Percentiles rank a stretch among this genome's conserved stretches.
phyloP scores from a whole-genome alignment of 2,329 filamentous ascomycete genomes.

The Endoconidiophora polonica region DNA sequence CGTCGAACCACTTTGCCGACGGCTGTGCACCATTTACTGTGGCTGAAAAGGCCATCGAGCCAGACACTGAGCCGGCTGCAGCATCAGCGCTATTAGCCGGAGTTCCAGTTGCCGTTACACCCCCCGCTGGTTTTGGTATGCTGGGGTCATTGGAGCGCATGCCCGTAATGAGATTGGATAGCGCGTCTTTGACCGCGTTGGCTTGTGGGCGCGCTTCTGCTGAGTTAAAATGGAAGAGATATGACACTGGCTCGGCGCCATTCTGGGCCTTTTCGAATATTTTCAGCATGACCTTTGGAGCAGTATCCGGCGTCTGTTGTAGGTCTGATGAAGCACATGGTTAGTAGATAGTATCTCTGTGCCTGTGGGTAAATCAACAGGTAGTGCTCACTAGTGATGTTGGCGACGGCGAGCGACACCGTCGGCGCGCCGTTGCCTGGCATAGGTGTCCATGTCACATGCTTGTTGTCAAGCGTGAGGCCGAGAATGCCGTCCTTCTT shows the following conservation, averaged over 20 bases:
- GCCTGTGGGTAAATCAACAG: background rate
- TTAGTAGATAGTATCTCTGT: background rate
- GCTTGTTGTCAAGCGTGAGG: constrained; percentile 54
- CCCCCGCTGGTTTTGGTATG: constrained; percentile 29
- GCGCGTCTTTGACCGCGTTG: constrained; percentile 63
- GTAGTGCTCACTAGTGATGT: constrained; percentile 57
- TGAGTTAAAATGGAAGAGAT: constrained; percentile 83
- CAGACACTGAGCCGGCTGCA: constrained; percentile 27
- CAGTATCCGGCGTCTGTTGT: constrained; percentile 82
- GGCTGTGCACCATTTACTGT: constrained; percentile 41
- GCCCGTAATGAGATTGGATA: constrained; percentile 62
- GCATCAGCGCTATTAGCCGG: constrained; percentile 14
- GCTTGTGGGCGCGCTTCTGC: constrained; percentile 65
- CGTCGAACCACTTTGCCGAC: constrained; percentile 59
- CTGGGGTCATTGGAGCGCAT: constrained; percentile 39
- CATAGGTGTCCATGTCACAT: constrained; percentile 66
- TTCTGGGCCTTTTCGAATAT: constrained; percentile 58
- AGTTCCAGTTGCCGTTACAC: constrained; percentile 16
- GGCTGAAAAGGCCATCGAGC: constrained; percentile 62
- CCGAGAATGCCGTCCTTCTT: constrained; percentile 84
- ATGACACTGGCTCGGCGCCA: constrained; percentile 45
- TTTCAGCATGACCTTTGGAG: constrained; percentile 83
- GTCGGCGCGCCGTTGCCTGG: constrained; percentile 43
- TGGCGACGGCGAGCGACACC: constrained; percentile 53
- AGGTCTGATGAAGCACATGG: constrained; percentile 42